These are phyloP conservation scores for Jackrogersella minutella DNA, from an alignment of 495 filamentous ascomycete genomes.

Conservation along the genomic window DNA sequence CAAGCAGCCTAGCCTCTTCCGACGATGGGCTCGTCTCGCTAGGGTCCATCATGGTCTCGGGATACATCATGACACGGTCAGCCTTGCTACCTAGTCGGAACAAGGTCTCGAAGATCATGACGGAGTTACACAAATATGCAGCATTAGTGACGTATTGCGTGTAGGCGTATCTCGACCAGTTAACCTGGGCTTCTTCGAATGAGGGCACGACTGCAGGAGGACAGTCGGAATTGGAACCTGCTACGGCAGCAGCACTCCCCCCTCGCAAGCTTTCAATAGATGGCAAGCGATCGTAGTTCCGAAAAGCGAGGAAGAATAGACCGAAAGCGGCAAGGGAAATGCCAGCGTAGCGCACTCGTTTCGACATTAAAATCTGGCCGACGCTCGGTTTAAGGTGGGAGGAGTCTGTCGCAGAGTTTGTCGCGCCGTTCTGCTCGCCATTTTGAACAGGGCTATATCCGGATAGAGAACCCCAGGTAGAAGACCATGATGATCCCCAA, in stretches of 20 bases:
- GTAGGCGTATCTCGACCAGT: constrained; percentile 74
- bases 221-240: constrained; percentile 39
- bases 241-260: constrained; percentile 7
- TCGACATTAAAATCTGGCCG: constrained; percentile 44
- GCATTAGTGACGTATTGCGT: constrained; percentile 74
- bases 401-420: constrained; percentile 26
- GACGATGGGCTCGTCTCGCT: constrained; percentile 47
- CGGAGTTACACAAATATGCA: constrained; percentile 75
- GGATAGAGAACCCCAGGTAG: constrained; percentile 39
- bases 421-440: constrained; percentile 27
- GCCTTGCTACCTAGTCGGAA: constrained; percentile 67
- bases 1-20: constrained; percentile 63
- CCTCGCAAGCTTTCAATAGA: constrained; percentile 40
- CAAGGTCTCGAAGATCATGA: constrained; percentile 77
- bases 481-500: constrained; percentile 44
- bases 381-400: constrained; percentile 44
- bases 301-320: constrained; percentile 43
- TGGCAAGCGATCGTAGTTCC: constrained; percentile 44
- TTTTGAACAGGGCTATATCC: constrained; percentile 39
- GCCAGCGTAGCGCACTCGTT: constrained; percentile 41
- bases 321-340: constrained; percentile 37
- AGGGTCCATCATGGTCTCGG: constrained; percentile 57
- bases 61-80: constrained; percentile 73
- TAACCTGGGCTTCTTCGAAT: constrained; percentile 40
- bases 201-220: constrained; percentile 38